phyloP scores from a whole-genome alignment of 1,284 basidiomycete genomes.

The Fomitopsis betulina region DNA sequence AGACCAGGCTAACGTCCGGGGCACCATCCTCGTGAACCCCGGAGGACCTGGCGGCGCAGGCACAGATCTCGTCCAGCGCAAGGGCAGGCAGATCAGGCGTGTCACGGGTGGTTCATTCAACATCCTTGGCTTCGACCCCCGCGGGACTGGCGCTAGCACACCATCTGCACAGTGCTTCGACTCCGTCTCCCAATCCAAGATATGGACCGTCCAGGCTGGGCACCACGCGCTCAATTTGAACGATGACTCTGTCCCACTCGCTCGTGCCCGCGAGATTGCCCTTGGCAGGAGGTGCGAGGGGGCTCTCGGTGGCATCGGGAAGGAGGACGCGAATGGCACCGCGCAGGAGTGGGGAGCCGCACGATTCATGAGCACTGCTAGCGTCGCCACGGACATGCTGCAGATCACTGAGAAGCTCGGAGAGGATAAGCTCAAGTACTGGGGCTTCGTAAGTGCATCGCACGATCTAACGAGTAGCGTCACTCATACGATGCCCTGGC shows the following conservation, averaged over 20 bases:
- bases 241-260: conserved; percentile 7
- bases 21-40: conserved; percentile 47
- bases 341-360: conserved; percentile 24
- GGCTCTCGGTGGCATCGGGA: conserved; percentile 20
- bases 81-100: conserved; percentile 26
- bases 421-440: conserved; percentile 42
- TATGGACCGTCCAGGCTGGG: conserved; percentile 13
- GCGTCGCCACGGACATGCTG: conserved; percentile 47
- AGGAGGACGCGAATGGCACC: conserved; percentile 3
- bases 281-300: conserved; percentile 12
- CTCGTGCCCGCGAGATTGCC: conserved; percentile 7
- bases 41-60: conserved; percentile 50
- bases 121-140: conserved; percentile 47
- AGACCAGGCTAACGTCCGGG: conserved; percentile 30
- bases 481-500: not conserved
- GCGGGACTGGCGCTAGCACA: conserved; percentile 15
- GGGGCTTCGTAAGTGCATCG: conserved; percentile 43
- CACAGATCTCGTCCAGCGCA: conserved; percentile 26
- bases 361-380: conserved; percentile 37
- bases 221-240: conserved; percentile 5
- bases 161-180: conserved; percentile 18
- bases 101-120: conserved; percentile 43
- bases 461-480: not conserved
- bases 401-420: conserved; percentile 41
- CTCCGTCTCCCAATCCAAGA: conserved; percentile 14